Evolutionary conservation across 306 rosid genomes (phyloP).

Genomic region (Gleditsia sinensis): DNA sequence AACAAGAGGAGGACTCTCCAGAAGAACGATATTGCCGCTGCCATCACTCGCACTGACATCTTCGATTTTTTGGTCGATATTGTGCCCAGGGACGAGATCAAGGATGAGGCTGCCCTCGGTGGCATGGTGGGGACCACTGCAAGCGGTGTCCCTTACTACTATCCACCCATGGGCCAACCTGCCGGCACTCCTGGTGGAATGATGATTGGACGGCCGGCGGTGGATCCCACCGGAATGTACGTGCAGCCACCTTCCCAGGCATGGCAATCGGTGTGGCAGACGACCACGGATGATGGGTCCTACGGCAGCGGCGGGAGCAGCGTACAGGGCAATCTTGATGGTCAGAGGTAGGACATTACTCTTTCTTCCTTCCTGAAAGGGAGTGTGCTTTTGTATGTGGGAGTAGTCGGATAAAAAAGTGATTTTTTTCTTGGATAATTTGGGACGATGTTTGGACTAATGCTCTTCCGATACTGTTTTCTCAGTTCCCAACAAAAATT

Average conservation of each 20-base stretch:
- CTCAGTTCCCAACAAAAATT: not conserved
- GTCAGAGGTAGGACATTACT: slow-evolving; percentile 61
- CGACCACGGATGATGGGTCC: slow-evolving; percentile 64
- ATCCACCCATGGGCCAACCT: slow-evolving; percentile 92
- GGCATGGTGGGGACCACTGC: slow-evolving; percentile 69
- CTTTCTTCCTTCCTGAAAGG: not conserved
- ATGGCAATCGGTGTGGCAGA: slow-evolving; percentile 95
- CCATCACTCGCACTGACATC: slow-evolving; percentile 87
- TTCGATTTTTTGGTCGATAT: slow-evolving; percentile 90
- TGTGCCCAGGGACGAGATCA: slow-evolving; percentile 94
- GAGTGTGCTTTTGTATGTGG: not conserved
- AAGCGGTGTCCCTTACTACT: slow-evolving; percentile 81
- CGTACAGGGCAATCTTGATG: slow-evolving; percentile 76
- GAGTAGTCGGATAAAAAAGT: not conserved
- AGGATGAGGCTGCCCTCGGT: slow-evolving; percentile 68
- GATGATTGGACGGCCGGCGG: slow-evolving; percentile 90
- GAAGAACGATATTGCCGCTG: slow-evolving; percentile 96
- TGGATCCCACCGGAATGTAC: slow-evolving; percentile 83
- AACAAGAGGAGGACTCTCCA: slow-evolving; percentile 91
- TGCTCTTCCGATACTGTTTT: not conserved
- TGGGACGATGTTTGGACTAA: not conserved
- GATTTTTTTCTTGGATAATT: not conserved
- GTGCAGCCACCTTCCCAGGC: slow-evolving; percentile 97
- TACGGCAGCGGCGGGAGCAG: slow-evolving; percentile 65
- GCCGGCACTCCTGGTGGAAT: slow-evolving; percentile 61